These are phyloP conservation scores for Malassezia sp. DNA, from an alignment of 1,284 basidiomycete genomes.

Conservation along the genomic window DNA sequence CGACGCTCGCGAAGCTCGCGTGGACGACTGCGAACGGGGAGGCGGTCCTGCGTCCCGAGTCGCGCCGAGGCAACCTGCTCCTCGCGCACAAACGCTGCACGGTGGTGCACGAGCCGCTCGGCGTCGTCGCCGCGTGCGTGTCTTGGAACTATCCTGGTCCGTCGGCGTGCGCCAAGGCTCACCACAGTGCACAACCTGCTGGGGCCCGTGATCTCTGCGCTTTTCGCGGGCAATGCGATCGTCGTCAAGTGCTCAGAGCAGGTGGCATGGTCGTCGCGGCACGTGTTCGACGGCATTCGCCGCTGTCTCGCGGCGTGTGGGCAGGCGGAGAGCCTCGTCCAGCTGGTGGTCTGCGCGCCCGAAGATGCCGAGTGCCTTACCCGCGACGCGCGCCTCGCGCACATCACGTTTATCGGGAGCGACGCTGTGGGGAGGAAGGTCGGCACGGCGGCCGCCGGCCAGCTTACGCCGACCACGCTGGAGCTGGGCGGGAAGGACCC, in stretches of 20 bases:
- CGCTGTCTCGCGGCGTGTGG: constrained; percentile 55
- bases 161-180: too few species aligned
- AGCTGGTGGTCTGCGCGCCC: constrained; percentile 67
- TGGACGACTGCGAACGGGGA: constrained; percentile 37
- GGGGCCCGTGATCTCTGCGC: constrained; percentile 76
- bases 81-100: constrained; percentile 67
- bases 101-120: constrained; percentile 83
- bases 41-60: constrained; percentile 22
- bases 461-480: constrained; percentile 76
- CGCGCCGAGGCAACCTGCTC: constrained; percentile 56
- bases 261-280: constrained; percentile 34
- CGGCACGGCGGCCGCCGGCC: constrained; percentile 66
- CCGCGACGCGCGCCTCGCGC: constrained; percentile 62
- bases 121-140: constrained; percentile 80
- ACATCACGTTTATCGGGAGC: constrained; percentile 74
- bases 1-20: constrained; percentile 33
- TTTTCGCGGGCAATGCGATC: constrained; percentile 81
- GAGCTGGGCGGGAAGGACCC: constrained; percentile 66
- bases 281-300: constrained; percentile 53
- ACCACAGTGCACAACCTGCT: constrained; percentile 89
- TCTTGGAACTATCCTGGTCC: constrained; percentile 62
- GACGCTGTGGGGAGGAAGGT: constrained; percentile 77
- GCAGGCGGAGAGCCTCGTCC: constrained; percentile 56
- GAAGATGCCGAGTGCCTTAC: constrained; percentile 74
- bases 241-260: constrained; percentile 65